Evolutionary conservation across 2,329 filamentous ascomycete species (phyloP).

Genomic region (Fusarium virguliforme): DNA sequence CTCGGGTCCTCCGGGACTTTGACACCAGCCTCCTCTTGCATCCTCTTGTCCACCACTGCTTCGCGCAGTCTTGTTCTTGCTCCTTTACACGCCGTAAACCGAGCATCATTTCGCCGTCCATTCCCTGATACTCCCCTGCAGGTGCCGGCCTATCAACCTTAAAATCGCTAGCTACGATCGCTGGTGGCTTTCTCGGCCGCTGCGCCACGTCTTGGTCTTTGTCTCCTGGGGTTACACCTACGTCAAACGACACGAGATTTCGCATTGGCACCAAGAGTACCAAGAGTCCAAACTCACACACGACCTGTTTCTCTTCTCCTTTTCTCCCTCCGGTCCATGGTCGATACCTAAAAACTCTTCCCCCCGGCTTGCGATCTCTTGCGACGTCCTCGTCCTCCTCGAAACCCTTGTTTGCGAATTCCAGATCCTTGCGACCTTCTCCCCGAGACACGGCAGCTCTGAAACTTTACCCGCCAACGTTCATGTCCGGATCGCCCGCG

Average conservation of each 20-base stretch:
- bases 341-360: constrained; percentile 5
- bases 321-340: not conserved
- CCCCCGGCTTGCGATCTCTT: constrained; percentile 10
- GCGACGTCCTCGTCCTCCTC: constrained; percentile 24
- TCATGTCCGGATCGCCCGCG: constrained; percentile 26
- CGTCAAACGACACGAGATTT: constrained; percentile 47
- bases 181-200: constrained; percentile 32
- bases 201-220: constrained; percentile 39
- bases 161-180: constrained; percentile 42
- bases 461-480: constrained; percentile 33
- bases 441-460: constrained; percentile 35
- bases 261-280: constrained; percentile 44
- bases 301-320: constrained; percentile 15
- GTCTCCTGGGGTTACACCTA: constrained; percentile 41
- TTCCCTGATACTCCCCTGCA: constrained; percentile 38
- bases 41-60: not conserved
- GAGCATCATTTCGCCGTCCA: constrained; percentile 4
- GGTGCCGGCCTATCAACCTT: constrained; percentile 44
- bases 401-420: constrained; percentile 23
- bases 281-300: constrained; percentile 34
- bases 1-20: not conserved
- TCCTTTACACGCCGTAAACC: constrained; percentile 10
- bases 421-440: constrained; percentile 30
- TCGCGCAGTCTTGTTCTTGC: not conserved
- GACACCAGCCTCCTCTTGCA: constrained; percentile 32